Base-by-base conservation (phyloP, 1,284 basidiomycete species). In the Amylostereum areolatum region DNA sequence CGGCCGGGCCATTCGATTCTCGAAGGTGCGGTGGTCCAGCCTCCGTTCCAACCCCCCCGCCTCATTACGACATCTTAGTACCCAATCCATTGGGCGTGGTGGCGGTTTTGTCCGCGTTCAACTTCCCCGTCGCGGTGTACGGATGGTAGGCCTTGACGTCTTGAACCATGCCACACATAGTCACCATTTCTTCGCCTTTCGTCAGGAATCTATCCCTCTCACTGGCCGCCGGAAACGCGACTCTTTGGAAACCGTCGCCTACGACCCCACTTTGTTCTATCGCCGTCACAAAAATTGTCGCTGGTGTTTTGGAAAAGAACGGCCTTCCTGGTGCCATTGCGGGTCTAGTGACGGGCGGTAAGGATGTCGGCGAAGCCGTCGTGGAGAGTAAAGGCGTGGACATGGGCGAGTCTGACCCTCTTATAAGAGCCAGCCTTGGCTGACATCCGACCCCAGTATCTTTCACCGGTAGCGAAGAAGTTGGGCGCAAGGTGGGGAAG, bases 211-310 rank as follows among this genome's bases (percentile, higher is more conserved):
- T 97, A 42, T 81, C 92, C 2, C 75, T 97, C 30, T 92, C 92
- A 2, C 73, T 97, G 48, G 87, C 90, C 2, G 89, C 92, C 33
- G 94, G 93, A 6, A 97, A 97, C 66, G 84, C 92, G 2, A 95
- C 92, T 0, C 71, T 98, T 42, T 98, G 94, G 94, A 97, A 97
- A 65, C 94, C 94, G 1, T 89, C 92, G 0, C 91, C 89, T 1
- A 89, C 81, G 3, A 97, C 95, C 0, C 88, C 94, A 1, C 70
- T 96, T 40, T 92, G 83, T 62, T 78, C 92, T 9, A 89, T 97
- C 50, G 94, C 94, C 0, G 81, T 92, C 10, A 94, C 90, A 32
- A 86, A 84, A 62, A 89, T 97, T 57, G 74, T 98, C 40, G 74
- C 89, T 18, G 66, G 73, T 28, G 89, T 97, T 8, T 72, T 97